Conservation (phyloP, 139 green algal species). For the Chlamydomonas incerta region DNA sequence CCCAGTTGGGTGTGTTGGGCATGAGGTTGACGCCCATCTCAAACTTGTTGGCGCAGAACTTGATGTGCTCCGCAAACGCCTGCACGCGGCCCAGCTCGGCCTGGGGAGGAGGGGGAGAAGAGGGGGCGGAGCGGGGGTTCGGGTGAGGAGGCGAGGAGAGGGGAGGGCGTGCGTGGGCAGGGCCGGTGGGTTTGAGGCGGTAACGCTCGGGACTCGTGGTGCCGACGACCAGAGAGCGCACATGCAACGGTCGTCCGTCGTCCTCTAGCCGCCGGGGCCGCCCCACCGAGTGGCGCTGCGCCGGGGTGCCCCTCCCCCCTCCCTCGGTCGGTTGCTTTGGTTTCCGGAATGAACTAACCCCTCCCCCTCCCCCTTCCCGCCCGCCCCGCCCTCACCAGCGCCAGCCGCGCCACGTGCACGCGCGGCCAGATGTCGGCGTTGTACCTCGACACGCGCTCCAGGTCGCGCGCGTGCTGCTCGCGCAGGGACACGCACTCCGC, state of each 20-base stretch:
- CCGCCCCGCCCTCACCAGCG: constrained; percentile 7
- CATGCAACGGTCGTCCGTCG: no score
- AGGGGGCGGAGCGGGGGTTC: neutral
- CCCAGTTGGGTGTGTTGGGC: constrained; percentile 68
- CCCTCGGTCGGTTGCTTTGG: no score
- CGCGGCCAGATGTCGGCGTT: constrained; percentile 59
- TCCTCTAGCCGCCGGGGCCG: no score
- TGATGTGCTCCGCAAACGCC: constrained; percentile 73
- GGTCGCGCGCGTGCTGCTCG: constrained; percentile 16
- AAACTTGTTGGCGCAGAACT: constrained; percentile 65
- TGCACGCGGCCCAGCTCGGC: constrained; percentile 56
- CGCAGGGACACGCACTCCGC: constrained; percentile 31
- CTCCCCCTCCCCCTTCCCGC: neutral
- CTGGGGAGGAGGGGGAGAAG: neutral
- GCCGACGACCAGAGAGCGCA: no score
- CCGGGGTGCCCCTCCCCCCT: no score
- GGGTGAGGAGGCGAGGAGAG: neutral
- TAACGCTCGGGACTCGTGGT: no score
- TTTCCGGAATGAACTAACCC: no score
- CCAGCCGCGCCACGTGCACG: constrained; percentile 52
- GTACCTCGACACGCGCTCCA: constrained; percentile 30
- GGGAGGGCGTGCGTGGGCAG: neutral
- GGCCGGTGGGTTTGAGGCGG: no score
- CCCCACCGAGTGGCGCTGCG: no score
- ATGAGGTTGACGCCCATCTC: constrained; percentile 74